Evolutionary conservation across 768 basidiomycete genomes (phyloP).

Genomic region (Mycena filopes): DNA sequence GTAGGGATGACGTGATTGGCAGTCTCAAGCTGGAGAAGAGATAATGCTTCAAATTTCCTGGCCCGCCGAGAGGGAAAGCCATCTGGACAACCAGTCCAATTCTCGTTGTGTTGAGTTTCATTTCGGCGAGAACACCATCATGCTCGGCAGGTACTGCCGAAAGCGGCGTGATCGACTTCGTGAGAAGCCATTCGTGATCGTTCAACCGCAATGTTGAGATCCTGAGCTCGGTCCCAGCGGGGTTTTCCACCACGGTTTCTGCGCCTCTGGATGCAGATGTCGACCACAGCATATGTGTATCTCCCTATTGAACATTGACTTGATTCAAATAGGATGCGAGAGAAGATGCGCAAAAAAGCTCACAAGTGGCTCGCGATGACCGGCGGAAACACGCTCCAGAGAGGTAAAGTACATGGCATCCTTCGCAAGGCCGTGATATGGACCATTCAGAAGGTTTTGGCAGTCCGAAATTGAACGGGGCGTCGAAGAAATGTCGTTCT

Average conservation of each 20-base stretch:
- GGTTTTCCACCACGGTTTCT: too few relatives aligned
- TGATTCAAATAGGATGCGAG: neutral
- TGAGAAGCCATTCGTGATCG: conserved; percentile 24
- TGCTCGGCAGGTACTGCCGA: conserved; percentile 16
- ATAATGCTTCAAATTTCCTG: neutral
- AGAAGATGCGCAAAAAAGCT: conserved; percentile 4
- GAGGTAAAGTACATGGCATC: conserved; percentile 33
- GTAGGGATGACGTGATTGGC: conserved; percentile 32
- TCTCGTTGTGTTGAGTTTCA: conserved; percentile 16
- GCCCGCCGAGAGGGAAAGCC: conserved; percentile 20
- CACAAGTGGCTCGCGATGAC: conserved; percentile 10
- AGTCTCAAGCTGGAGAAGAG: conserved; percentile 37
- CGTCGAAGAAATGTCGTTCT: conserved; percentile 21
- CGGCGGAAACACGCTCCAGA: conserved; percentile 17
- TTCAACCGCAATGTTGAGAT: conserved; percentile 2
- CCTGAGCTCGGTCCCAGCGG: neutral
- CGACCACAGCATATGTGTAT: conserved; percentile 10
- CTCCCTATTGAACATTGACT: neutral
- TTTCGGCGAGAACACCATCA: conserved; percentile 7
- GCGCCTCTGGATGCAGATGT: neutral
- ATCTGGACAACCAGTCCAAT: conserved; percentile 25
- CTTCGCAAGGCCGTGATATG: conserved; percentile 26
- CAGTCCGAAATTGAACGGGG: conserved; percentile 21
- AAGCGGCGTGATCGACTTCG: conserved; percentile 19
- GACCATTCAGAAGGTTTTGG: conserved; percentile 23